Base-by-base conservation (phyloP, 495 filamentous ascomycete genomes). In the Astrocystis sublimbata region DNA sequence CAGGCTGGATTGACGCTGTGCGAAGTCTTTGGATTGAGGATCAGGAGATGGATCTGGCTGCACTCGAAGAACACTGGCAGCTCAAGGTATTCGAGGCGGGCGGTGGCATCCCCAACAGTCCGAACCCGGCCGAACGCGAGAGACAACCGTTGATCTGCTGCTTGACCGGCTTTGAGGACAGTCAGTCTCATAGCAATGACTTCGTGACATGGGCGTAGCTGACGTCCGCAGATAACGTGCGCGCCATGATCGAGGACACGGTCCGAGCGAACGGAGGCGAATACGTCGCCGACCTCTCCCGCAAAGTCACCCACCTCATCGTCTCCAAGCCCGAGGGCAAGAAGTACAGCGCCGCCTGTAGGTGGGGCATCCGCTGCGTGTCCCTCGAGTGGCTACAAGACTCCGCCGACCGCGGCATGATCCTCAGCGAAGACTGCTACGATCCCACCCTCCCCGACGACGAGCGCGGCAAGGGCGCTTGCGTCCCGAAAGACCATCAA, bases 391-490 rank as follows among this genome's bases (percentile, higher is more conserved):
- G 94, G 94, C 81, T 98, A 46, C 75, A 84, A 26, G 87, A 98
- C 61, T 93, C 92, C 68, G 65, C 94, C 56, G 87, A 91, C 66
- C 86, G 94, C 57, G 96, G 94, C n/a, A 93, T 98, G 92, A 88
- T 90, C 3, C 79, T 98, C 23, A 89, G 97, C 31, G 96, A 97
- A 68, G 79, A 79, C 10, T 83, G 84, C 60, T 98, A 96, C 72
- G 86, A 94, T 70, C 92, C 91, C 2, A 73, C 77, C 33, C 61
- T 92, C 10, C 85, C 91, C 6, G 47, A 64, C 10, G 86, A 89
- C 63, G 78, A 91, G 68, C 86, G 91, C 67, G 94, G 94, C 0
- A 77, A 78, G 7, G 90, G 87, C 6, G 93, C 94, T 52, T 96
- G 91, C 89, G 88, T 86, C 70, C 82, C 84, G 64, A 68, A 75